A percentile compares a stretch with the other conserved stretches of the same genome.
Conservation (phyloP, 345 rosid species). For the Camelina neglecta region DNA sequence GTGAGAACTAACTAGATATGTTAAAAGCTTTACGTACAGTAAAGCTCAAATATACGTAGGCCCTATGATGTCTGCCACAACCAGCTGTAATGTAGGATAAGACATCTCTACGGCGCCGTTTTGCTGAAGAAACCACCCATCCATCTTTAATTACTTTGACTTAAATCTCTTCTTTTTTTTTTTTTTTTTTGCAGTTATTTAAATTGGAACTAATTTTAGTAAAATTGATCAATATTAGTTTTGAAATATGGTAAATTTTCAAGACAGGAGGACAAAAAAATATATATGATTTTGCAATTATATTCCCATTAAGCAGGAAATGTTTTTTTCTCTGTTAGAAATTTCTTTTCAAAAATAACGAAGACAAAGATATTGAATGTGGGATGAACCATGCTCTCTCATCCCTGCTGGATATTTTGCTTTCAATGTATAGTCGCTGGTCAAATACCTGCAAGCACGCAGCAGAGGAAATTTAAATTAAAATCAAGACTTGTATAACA, state of each 20-base stretch:
- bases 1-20: slow-evolving; percentile 34
- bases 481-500: neutral
- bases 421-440: slow-evolving; percentile 38
- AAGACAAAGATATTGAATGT: slow-evolving; percentile 4
- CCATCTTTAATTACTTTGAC: slow-evolving; percentile 41
- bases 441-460: slow-evolving; percentile 38
- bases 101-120: slow-evolving; percentile 49
- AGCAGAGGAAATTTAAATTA: slow-evolving; percentile 21
- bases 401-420: slow-evolving; percentile 16
- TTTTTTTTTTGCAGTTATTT: neutral
- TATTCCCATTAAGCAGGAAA: neutral
- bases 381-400: neutral
- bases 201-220: neutral
- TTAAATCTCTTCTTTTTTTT: neutral
- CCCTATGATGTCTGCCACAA: slow-evolving; percentile 46
- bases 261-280: neutral
- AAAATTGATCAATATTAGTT: neutral
- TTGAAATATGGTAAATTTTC: neutral
- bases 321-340: neutral
- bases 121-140: slow-evolving; percentile 38
- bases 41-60: slow-evolving; percentile 38
- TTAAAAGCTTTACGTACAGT: slow-evolving; percentile 36
- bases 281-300: neutral
- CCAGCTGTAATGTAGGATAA: slow-evolving; percentile 45
- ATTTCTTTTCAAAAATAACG: neutral